Percentiles rank a stretch among this genome's conserved stretches.
Evolutionary conservation across 768 basidiomycete species (phyloP).

Genomic region (Amanita pallidorosea): DNA sequence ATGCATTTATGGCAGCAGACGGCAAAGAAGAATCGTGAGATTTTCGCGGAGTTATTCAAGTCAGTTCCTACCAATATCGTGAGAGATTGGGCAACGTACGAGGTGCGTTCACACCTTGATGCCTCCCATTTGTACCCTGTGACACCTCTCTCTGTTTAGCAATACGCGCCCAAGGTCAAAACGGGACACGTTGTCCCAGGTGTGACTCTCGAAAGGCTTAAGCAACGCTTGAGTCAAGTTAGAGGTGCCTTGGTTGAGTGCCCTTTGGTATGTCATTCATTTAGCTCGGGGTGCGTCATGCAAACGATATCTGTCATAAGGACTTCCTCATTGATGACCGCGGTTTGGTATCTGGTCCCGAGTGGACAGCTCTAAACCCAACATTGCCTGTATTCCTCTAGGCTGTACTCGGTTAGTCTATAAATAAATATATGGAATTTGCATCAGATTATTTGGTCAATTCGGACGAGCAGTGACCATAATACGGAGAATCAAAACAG

Average conservation of each 20-base stretch:
- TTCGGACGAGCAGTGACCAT: too few relatives aligned
- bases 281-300: slow-evolving; percentile 3
- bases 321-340: slow-evolving; percentile 81
- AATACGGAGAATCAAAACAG: too few relatives aligned
- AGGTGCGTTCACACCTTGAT: slow-evolving; percentile 30
- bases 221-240: slow-evolving; percentile 61
- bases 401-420: not conserved
- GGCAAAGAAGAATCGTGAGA: slow-evolving; percentile 70
- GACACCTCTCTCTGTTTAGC: slow-evolving; percentile 25
- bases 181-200: slow-evolving; percentile 72
- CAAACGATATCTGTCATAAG: slow-evolving; percentile 22
- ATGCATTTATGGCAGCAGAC: slow-evolving; percentile 54
- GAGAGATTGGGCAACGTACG: slow-evolving; percentile 68
- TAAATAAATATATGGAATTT: not conserved
- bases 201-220: slow-evolving; percentile 57
- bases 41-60: slow-evolving; percentile 80
- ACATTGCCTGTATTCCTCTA: slow-evolving; percentile 73
- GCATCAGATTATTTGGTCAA: not conserved
- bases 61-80: slow-evolving; percentile 83
- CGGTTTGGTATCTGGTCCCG: slow-evolving; percentile 55
- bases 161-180: slow-evolving; percentile 67
- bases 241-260: slow-evolving; percentile 67
- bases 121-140: not conserved
- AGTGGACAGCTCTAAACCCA: slow-evolving; percentile 69
- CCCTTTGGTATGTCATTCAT: slow-evolving; percentile 44